phyloP scores from a whole-genome alignment of 139 green algal species.

The Cymbomonas tetramitiformis region DNA sequence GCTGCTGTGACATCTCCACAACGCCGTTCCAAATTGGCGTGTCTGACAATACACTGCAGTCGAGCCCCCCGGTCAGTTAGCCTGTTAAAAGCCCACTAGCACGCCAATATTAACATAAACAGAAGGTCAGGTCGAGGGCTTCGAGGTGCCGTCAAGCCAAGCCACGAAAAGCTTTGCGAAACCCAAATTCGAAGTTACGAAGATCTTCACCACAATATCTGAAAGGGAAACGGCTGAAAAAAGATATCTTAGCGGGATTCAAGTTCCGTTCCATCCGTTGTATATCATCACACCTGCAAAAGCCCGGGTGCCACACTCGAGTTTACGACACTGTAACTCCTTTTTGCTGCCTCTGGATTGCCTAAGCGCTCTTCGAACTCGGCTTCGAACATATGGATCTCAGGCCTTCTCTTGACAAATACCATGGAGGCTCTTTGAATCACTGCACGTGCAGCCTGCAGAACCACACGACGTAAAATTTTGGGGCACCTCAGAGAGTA shows the following conservation, averaged over 20 bases:
- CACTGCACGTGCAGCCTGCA: constrained; percentile 18
- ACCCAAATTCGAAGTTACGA: background rate
- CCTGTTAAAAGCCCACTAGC: background rate
- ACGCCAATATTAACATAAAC: no score
- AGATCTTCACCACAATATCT: background rate
- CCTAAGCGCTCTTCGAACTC: constrained; percentile 46
- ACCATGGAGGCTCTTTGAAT: constrained; percentile 36
- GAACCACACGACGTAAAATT: no score
- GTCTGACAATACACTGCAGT: background rate
- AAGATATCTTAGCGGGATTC: no score
- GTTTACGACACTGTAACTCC: constrained; percentile 28
- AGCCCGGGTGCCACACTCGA: constrained; percentile 35
- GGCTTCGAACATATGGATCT: constrained; percentile 51
- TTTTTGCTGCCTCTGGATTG: constrained; percentile 33
- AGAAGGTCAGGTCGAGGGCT: background rate
- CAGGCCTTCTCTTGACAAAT: constrained; percentile 47
- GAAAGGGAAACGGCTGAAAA: no score
- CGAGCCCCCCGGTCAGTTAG: background rate
- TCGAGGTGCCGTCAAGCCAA: background rate
- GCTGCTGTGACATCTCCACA: constrained; percentile 34
- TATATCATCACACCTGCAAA: constrained; percentile 28
- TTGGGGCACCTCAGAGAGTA: no score
- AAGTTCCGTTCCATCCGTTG: constrained; percentile 5
- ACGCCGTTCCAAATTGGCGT: constrained; percentile 53
- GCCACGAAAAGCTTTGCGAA: background rate